A percentile compares a stretch with the other conserved stretches of the same genome.
These are phyloP conservation scores for Solanum megistacrolobum DNA, from an alignment of 257 asterid genomes.

Conservation along the genomic window DNA sequence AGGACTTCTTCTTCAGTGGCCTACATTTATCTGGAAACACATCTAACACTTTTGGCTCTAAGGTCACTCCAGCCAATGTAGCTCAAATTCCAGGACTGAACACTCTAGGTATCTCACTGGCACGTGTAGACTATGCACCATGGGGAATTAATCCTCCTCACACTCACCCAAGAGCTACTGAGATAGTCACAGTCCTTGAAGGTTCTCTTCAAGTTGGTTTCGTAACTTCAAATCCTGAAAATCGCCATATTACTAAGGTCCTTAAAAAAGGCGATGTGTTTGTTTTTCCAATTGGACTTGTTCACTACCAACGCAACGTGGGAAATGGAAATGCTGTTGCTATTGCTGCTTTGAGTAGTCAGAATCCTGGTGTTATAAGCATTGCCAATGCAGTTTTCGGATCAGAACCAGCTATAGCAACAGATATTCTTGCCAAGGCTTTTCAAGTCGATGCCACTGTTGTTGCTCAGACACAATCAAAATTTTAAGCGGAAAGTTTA, in stretches of 20 bases:
- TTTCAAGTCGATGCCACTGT: not conserved
- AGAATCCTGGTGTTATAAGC: not conserved
- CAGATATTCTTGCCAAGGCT: not conserved
- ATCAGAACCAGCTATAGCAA: not conserved
- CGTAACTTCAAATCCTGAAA: not conserved
- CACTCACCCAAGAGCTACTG: not conserved
- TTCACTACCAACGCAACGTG: not conserved
- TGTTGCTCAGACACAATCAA: not conserved
- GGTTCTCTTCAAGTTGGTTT: not conserved
- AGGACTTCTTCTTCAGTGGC: not conserved
- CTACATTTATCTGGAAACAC: not conserved
- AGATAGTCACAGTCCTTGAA: not conserved
- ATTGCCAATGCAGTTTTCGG: not conserved
- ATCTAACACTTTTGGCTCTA: not conserved
- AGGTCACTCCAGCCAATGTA: not conserved
- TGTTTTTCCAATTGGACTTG: not conserved
- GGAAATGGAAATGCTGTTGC: not conserved
- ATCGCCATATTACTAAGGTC: not conserved
- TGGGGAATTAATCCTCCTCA: not conserved
- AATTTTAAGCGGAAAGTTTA: not conserved
- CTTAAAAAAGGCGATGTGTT: not conserved
- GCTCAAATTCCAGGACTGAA: not conserved
- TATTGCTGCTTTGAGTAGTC: not conserved
- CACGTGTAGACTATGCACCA: not conserved
- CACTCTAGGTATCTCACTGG: not conserved